Base-by-base conservation (phyloP, 2,329 filamentous ascomycete species). In the Chaetomium globosum region DNA sequence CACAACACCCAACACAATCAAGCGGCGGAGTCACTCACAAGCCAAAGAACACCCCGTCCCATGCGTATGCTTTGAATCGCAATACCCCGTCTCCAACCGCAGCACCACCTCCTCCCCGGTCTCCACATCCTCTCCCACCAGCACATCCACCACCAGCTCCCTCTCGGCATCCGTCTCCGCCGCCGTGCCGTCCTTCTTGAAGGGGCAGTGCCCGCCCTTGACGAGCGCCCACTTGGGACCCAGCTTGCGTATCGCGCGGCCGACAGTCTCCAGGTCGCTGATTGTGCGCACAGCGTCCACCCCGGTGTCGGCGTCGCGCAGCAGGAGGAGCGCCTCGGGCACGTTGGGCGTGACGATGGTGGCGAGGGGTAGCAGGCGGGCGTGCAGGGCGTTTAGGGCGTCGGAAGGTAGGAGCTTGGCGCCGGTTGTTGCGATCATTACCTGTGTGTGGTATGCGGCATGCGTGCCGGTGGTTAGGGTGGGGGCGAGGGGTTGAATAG, bases 41-140 rank as follows among this genome's bases (percentile, higher is more conserved):
- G 95, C 95, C 66, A 98, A 83, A 10, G 93, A 96, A 74, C 95
- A 99, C 4, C 95, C 95, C 0, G 95, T 98, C 0, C 95, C 95
- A 73, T 99, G 95, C 0, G 94, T 98, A 74, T 94, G 94, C 66
- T 82, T 89, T 9, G 89, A 92, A 10, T 82, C 78, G 68, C 92
- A 82, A 74, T 90, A 97, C 4, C 83, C 81, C 48, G 87, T 90
- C 75, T 93, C 84, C 57, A 97, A 83, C 48, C 87, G 79, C 1
- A 86, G 46, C 52, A 67, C 61, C 10, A 68, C 53, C 57, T 64
- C 55, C 43, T 54, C 64, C 4, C 57, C 68, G 3, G 33, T 36
- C 16, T 80, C 0, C 83, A 76, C n/a, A 8, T 80, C 0, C 83
- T 76, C 21, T 7, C 91, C 90, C 52, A 87, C 86, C 5, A 97